Evolutionary conservation across 768 basidiomycete species (phyloP), one percentile per base, ranked within the genome.

Genomic region (Lyophyllum shimeji): DNA sequence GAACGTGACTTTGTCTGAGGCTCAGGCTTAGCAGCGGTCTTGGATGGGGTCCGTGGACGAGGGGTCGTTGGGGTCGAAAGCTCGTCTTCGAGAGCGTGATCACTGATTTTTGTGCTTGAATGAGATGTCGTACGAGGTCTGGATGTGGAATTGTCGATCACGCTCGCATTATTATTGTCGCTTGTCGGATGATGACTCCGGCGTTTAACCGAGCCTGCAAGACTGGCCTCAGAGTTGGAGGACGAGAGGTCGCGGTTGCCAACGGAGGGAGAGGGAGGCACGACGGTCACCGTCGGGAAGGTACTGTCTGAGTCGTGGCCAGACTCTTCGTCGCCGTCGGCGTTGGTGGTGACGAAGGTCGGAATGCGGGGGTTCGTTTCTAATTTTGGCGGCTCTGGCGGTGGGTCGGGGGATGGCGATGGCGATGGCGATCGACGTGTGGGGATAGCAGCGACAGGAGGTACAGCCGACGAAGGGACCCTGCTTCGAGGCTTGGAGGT

Each of bases 201-300:
- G 60, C 54, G 52, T 48, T 53, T 45, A 50, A 50, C 47, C 58
- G 52, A 21, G 50, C 49, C 17, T 43, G 56, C 45, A 33, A 65
- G 60, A 54, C 65, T 63, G 13, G 61, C 25, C 43, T 69, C 56
- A 40, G 68, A 65, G 48, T 67, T 67, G 27, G 69, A 59, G 27
- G 65, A 55, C 21, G 63, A 62, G 43, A 74, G 62, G 20, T 69
- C 65, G 23, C 51, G 58, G 37, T 63, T 60, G 21, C 60, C 57
- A 1, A 70, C 58, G 6, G 73, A 63, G 15, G 80, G 80, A 4
- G 77, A 76, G 6, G 79, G 79, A 23, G 79, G 80, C 23, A 79
- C 67, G 29, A 81, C 65, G 0, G 75, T 77, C 23, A 81, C 75
- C 56, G 73, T 78, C 17, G 74, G 75, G 58, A 74, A 71, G 5